phyloP scores from a whole-genome alignment of 2,329 filamentous ascomycete genomes.

The Dissoconium aciculare region DNA sequence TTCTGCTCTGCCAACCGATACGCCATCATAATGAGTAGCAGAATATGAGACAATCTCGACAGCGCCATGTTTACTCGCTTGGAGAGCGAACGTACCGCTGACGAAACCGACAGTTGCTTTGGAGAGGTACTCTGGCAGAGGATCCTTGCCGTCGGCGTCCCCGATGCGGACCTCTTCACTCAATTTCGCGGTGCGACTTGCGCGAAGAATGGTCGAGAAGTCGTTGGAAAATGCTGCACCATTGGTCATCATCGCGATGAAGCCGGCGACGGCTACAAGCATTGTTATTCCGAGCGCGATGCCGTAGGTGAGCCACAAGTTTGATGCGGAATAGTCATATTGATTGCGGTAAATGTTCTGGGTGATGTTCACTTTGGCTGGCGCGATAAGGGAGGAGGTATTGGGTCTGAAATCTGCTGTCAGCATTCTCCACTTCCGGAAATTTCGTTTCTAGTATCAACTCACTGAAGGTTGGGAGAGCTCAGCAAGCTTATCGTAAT shows the following conservation, averaged over 20 bases:
- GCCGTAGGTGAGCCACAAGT: conserved; percentile 9
- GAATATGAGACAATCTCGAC: no score
- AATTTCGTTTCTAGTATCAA: no score
- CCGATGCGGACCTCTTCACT: no score
- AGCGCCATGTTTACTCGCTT: no score
- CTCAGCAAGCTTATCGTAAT: conserved; percentile 8
- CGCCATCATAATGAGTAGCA: no score
- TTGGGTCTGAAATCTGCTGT: conserved; percentile 2
- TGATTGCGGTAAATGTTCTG: conserved; percentile 5
- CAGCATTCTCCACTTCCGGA: neutral
- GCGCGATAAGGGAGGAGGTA: conserved; percentile 4
- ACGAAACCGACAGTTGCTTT: no score
- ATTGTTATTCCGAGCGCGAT: conserved; percentile 7
- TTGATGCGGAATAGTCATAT: conserved; percentile 6
- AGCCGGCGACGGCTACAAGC: conserved; percentile 5
- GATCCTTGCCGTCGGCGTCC: no score
- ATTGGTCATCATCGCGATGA: conserved; percentile 3
- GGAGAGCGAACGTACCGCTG: no score
- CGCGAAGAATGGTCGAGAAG: conserved; percentile 14
- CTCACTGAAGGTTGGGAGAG: conserved; percentile 3
- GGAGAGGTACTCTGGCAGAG: no score
- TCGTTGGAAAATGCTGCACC: conserved; percentile 8
- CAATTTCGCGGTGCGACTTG: no score
- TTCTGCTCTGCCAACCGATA: no score
- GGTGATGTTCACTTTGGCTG: conserved; percentile 3